Base-by-base conservation (phyloP, 805 yeast genomes). In the Ogataea neopini region DNA sequence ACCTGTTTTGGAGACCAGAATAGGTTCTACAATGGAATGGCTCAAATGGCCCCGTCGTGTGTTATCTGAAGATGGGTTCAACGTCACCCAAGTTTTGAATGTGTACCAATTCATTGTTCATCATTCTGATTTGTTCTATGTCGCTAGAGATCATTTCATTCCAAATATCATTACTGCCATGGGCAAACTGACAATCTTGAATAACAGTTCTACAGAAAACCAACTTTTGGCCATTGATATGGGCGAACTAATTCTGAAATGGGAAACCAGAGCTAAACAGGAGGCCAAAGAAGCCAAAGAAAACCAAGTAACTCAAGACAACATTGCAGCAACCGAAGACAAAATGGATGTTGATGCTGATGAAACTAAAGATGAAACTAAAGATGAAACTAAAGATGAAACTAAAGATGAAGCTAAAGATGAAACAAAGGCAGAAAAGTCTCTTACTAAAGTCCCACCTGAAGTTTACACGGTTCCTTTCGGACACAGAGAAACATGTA, bases 41-140 rank as follows among this genome's bases (percentile, higher is more conserved):
- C 78, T 94, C 43, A 91, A 88, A 56, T 90, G 96, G 91, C 96
- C 97, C 0, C 82, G 97, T 54, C 76, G 97, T 44, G 94, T 92
- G 1, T 73, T 94, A 11, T 83, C 91, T 2, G 98, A 95, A 61
- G 96, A 90, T 60, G 92, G 94, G 0, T 86, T 84, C 61, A 89
- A 82, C 58, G 90, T 89, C 3, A 80, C 84, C 2, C 96, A 89
- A 60, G 96, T 91, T 32, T 71, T 88, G 50, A 86, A 88, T 50
- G 86, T 94, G 10, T 94, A 89, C 57, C 96, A 89, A 61, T 89
- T 92, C 58, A 80, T 94, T 65, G 88, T 88, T 28, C 85, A 83
- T 43, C 96, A 94, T 56, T 80, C 95, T 0, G 92, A 85, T 49
- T 69, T 89, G 43, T 94, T 94, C 66, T 92, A 79, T 60, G 82